A percentile compares a stretch with the other conserved stretches of the same genome.
Conservation (phyloP, 371 early-diverging fungal species). For the Dinochytrium kinnereticum region DNA sequence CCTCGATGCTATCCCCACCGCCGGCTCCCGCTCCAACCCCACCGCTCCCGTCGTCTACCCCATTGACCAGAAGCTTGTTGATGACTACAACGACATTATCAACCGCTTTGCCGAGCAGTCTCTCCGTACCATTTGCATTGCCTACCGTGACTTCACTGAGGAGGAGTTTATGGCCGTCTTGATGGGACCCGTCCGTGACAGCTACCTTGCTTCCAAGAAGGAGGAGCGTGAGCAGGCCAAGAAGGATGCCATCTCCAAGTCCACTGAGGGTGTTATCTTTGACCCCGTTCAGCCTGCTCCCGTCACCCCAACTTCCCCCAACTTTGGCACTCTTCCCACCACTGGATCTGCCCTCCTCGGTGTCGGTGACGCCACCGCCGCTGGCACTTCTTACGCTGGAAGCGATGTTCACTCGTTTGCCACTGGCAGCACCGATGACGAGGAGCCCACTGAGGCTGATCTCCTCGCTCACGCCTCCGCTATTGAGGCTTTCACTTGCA, state of each 20-base stretch:
- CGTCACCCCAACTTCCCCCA: background rate
- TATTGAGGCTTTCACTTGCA: conserved; percentile 1
- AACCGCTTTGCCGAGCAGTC: conserved; percentile 75
- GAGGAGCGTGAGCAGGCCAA: conserved; percentile 19
- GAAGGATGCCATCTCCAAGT: background rate
- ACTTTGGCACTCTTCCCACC: background rate
- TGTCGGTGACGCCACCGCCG: background rate
- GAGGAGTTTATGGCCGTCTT: conserved; percentile 32
- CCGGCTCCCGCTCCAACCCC: conserved; percentile 33
- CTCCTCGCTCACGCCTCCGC: conserved; percentile 15
- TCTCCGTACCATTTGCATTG: conserved; percentile 72
- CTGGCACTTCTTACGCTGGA: background rate
- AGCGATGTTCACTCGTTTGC: conserved; percentile 10
- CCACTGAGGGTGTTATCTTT: background rate
- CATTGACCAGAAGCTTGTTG: conserved; percentile 51
- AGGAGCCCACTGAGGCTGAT: conserved; percentile 3
- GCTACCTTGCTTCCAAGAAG: conserved; percentile 23
- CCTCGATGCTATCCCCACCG: conserved; percentile 10
- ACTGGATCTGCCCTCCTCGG: background rate
- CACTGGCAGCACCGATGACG: conserved; percentile 14
- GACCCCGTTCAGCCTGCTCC: conserved; percentile 9
- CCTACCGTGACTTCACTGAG: conserved; percentile 69
- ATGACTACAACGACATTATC: conserved; percentile 67
- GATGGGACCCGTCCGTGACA: conserved; percentile 28
- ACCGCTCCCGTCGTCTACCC: conserved; percentile 21